Base-by-base conservation (phyloP, 768 basidiomycete genomes). In the Mycena albidolilacea region DNA sequence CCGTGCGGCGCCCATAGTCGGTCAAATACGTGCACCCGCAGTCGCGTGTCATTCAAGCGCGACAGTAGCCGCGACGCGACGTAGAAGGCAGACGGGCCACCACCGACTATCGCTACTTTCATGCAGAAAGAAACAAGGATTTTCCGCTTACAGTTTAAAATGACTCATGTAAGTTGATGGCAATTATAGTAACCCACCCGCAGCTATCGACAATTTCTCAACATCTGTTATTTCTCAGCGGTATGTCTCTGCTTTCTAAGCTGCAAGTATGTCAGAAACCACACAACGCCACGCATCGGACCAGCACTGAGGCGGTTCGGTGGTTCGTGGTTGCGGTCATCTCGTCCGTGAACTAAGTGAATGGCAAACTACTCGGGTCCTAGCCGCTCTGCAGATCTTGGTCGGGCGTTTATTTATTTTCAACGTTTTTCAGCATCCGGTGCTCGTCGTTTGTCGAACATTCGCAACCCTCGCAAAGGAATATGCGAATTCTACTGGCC, bases 51-150 rank as follows among this genome's bases (percentile, higher is more conserved):
- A 1, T 91, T 89, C 5, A 92, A 80, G 7, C 89, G 84, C 35
- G 92, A 90, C 57, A 98, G 87, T n/a, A 98, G 81, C 2, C 97
- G 86, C 5, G 95, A 93, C 14, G 96, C 96, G 19, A 95, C 92
- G 82, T 98, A 99, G 85, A 98, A 98, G 0, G 93, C 96, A n/a
- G 97, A 96, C 0, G 97, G 97, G 0, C 97, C 97, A 7, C 91
- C 94, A n/a, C 97, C 97, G 23, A 98, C 86, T 75, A 98, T 91
- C 14, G 96, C 97, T 41, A 99, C 85, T 80, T 96, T 96, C 77
- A 93, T 72, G 8, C 79, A 3, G 57, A 57, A 35, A 41, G 39
- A 86, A 86, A 74, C 10, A 10, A 10, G 41, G 41, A 14, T 14
- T 43, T 14, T 43, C 14, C 41, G 30, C 30, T 30, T 30, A 30